A percentile compares a stretch with the other conserved stretches of the same genome.
Conservation (phyloP, 139 green algal species). For the Auxenochlorella protothecoides region DNA sequence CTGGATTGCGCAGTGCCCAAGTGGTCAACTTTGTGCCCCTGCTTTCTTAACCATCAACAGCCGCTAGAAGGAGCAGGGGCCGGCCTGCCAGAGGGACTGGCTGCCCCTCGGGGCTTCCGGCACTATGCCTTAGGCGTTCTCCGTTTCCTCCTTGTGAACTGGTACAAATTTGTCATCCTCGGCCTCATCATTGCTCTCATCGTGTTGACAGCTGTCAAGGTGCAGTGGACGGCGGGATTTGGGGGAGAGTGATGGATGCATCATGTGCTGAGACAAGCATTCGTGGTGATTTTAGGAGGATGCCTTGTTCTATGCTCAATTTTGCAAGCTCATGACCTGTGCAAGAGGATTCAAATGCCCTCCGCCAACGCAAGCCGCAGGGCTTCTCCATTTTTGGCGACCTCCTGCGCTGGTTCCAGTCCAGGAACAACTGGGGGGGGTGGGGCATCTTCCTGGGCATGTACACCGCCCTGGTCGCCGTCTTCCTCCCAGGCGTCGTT, state of each 20-base stretch:
- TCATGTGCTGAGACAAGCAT: too few species aligned
- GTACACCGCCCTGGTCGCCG: slow-evolving; percentile 31
- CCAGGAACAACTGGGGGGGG: slow-evolving; percentile 40
- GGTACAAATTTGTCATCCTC: slow-evolving; percentile 26
- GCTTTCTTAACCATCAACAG: neutral
- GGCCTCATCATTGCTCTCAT: slow-evolving; percentile 34
- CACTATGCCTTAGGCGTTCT: neutral
- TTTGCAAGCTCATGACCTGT: neutral
- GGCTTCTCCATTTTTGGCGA: slow-evolving; percentile 36
- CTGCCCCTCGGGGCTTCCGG: neutral
- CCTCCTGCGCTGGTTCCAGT: slow-evolving; percentile 38
- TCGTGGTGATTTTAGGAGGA: too few species aligned
- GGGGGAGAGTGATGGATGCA: too few species aligned
- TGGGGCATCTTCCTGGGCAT: slow-evolving; percentile 41
- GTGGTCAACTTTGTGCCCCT: neutral
- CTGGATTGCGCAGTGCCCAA: neutral
- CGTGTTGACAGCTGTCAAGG: slow-evolving; percentile 39
- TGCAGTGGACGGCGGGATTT: neutral
- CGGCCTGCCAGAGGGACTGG: neutral
- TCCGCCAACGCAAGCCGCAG: slow-evolving; percentile 8
- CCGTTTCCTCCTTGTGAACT: slow-evolving; percentile 19
- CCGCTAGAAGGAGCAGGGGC: neutral
- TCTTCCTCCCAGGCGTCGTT: slow-evolving; percentile 41
- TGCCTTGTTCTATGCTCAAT: neutral
- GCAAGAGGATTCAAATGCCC: neutral